Base-by-base conservation (phyloP, 1,139 yeast species). In the Candida gigantensis region DNA sequence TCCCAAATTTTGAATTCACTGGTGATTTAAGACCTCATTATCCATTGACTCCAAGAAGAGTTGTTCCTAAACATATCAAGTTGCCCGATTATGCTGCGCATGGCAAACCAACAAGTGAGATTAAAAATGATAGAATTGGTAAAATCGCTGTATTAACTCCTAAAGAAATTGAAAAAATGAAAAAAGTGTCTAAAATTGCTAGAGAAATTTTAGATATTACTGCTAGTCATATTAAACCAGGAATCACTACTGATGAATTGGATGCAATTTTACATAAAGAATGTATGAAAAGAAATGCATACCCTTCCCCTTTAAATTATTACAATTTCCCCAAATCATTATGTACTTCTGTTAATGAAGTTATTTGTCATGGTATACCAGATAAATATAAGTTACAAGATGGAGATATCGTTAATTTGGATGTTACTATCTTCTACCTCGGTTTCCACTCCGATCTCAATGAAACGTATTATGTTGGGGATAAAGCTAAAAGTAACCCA, bases 381-480 rank as follows among this genome's bases (percentile, higher is more conserved):
- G 98, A 94, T 60, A 75, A 85, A 64, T 77, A 90, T 38, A 80
- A 79, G 27, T 72, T 94, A 45, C 67, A 87, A 58, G 97, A 92
- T 52, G 98, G 99, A 36, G 99, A 94, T 58, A 92, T 94, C 49
- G 74, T 94, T 47, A 94, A 94, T 58, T 68, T 94, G 47, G 99
- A 94, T 58, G 88, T 94, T 34, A 75, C 96, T 3, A 62, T 94
- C 38, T 92, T 75, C 66, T 79, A 84, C 60, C 79, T 84, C 50
- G 98, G 98, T 1, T 79, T 81, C 65, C 97, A 94, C 63, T 84
- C 96, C 3, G 99, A 94, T 62, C 70, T 94, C 58, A 94, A 94
- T 60, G 98, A 92, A 62, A 94, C 98, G 1, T 92, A 90, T 61
- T 94, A 92, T 56, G 96, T 94, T 17, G 98, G 98, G 9, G 96